Evolutionary conservation across 2,329 filamentous ascomycete species (phyloP).

Genomic region (Coniochaeta sp.): DNA sequence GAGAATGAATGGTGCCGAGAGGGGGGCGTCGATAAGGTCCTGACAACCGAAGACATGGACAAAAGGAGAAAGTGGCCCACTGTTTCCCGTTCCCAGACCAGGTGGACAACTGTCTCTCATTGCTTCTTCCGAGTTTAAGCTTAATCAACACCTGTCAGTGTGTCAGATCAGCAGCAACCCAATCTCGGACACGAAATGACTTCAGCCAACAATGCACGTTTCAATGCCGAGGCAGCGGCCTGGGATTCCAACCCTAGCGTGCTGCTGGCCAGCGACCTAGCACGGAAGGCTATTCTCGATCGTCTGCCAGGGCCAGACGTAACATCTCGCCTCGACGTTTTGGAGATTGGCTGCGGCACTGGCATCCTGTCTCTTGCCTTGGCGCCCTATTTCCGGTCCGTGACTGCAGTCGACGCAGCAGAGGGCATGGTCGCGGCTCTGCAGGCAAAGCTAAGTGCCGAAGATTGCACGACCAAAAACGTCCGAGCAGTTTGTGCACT

Average conservation of each 20-base stretch:
- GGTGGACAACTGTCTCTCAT: no score
- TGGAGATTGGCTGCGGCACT: conserved; percentile 51
- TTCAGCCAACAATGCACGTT: conserved; percentile 32
- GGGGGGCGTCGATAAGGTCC: no score
- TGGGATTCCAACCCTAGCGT: conserved; percentile 48
- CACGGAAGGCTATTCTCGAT: conserved; percentile 34
- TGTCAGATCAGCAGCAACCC: not conserved
- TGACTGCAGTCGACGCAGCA: conserved; percentile 46
- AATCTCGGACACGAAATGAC: not conserved
- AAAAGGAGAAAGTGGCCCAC: no score
- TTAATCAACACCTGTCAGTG: not conserved
- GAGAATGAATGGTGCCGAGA: no score
- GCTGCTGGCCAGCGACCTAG: conserved; percentile 32
- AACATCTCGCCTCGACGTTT: conserved; percentile 29
- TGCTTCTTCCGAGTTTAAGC: not conserved
- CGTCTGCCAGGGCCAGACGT: conserved; percentile 22
- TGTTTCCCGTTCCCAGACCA: no score
- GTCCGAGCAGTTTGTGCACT: conserved; percentile 36
- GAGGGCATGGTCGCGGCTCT: conserved; percentile 47
- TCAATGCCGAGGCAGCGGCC: conserved; percentile 43
- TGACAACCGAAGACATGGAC: no score
- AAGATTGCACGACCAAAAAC: conserved; percentile 20
- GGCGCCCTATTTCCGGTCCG: conserved; percentile 34
- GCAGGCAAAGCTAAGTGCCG: conserved; percentile 29
- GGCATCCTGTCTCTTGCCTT: conserved; percentile 43